Evolutionary conservation across 2,329 filamentous ascomycete species (phyloP).

Genomic region (Arthrobotrys musiformis): DNA sequence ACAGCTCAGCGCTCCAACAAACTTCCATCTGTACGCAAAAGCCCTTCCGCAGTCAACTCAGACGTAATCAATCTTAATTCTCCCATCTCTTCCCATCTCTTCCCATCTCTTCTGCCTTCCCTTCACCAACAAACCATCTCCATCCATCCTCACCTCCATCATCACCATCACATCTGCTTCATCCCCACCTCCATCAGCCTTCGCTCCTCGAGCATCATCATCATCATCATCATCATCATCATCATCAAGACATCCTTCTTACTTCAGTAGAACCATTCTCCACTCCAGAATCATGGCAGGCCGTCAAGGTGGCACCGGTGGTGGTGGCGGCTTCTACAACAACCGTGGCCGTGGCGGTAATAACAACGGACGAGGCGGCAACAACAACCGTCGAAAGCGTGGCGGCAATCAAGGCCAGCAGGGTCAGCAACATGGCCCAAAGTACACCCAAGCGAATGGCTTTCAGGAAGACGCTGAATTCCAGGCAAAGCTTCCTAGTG

Average conservation of each 20-base stretch:
- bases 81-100: neutral
- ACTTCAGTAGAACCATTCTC: neutral
- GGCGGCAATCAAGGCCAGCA: neutral
- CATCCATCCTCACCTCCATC: neutral
- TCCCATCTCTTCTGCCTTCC: neutral
- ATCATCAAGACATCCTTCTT: neutral
- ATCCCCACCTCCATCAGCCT: neutral
- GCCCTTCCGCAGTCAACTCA: neutral
- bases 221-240: neutral
- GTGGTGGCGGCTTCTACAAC: neutral
- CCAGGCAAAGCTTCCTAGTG: conserved; percentile 39
- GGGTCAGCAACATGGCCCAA: neutral
- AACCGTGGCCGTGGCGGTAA: conserved; percentile 2
- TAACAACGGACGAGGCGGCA: neutral
- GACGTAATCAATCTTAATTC: neutral
- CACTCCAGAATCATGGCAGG: neutral
- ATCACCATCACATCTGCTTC: too few relatives aligned
- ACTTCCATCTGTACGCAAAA: neutral
- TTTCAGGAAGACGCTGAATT: conserved; percentile 25
- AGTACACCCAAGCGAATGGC: neutral
- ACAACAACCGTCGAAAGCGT: conserved; percentile 16
- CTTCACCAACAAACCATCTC: neutral
- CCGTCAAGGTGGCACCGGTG: neutral
- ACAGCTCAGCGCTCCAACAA: too few relatives aligned
- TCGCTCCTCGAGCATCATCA: neutral